Evolutionary conservation across 2,329 filamentous ascomycete genomes (phyloP).

Genomic region (Cladosporium colombiae): DNA sequence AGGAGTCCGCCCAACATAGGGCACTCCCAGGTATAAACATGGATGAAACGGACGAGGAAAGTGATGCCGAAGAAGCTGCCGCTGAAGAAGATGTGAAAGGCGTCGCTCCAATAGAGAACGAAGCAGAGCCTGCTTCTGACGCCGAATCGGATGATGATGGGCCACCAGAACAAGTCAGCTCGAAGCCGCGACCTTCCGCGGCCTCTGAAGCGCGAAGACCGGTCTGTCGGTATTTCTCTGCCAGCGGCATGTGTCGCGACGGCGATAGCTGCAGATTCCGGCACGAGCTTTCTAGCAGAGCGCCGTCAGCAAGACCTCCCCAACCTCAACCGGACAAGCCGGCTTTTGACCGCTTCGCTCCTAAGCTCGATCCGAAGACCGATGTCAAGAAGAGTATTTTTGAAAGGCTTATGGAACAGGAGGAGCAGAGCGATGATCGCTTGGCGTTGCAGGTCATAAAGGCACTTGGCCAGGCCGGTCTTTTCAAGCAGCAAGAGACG

Average conservation of each 20-base stretch:
- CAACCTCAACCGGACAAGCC: constrained; percentile 15
- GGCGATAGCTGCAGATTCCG: constrained; percentile 37
- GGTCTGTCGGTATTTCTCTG: constrained; percentile 35
- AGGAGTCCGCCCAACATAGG: background rate
- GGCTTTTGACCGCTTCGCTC: constrained; percentile 24
- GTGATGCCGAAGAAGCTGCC: background rate
- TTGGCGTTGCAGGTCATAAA: constrained; percentile 49
- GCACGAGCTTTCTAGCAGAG: constrained; percentile 32
- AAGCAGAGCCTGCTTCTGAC: constrained; percentile 34
- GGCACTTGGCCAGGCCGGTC: constrained; percentile 46
- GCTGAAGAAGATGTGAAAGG: constrained; percentile 12
- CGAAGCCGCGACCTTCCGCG: constrained; percentile 32
- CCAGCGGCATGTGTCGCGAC: constrained; percentile 36
- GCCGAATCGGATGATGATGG: constrained; percentile 36
- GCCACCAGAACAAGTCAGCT: constrained; percentile 42
- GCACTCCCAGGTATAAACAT: constrained; percentile 15
- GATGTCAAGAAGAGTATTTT: constrained; percentile 29
- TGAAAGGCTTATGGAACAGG: constrained; percentile 45
- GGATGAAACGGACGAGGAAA: constrained; percentile 14
- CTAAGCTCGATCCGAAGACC: constrained; percentile 23
- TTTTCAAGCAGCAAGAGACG: constrained; percentile 34
- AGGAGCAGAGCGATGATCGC: constrained; percentile 45
- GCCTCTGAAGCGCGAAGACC: constrained; percentile 13
- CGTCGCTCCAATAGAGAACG: constrained; percentile 33
- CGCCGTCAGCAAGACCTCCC: constrained; percentile 14